These are phyloP conservation scores for Cercospora sp. DNA, from an alignment of 2,329 filamentous ascomycete species.

Conservation along the genomic window DNA sequence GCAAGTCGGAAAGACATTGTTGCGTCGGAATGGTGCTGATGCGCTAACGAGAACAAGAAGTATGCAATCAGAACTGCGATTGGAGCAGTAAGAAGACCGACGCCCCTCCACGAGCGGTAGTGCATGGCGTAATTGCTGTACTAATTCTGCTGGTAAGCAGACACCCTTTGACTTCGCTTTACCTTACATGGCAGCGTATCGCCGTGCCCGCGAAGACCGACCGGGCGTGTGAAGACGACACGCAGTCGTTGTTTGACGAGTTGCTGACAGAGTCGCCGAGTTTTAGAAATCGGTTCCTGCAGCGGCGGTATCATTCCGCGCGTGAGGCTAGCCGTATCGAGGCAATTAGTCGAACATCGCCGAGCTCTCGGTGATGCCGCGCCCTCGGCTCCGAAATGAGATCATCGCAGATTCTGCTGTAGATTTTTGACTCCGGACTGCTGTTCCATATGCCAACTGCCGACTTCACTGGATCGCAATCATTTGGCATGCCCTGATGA, in stretches of 20 bases:
- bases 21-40: neutral
- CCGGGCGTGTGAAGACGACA: neutral
- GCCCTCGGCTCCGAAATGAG: neutral
- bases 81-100: neutral
- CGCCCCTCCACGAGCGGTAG: neutral
- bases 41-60: neutral
- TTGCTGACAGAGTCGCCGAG: slow-evolving; percentile 5
- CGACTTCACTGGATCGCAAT: neutral
- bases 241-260: neutral
- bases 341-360: neutral
- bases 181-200: neutral
- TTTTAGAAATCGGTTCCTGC: neutral
- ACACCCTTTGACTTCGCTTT: neutral
- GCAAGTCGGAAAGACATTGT: neutral
- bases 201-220: neutral
- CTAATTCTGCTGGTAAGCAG: neutral
- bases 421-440: neutral
- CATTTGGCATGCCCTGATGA: too few relatives aligned
- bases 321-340: neutral
- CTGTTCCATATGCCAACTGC: neutral
- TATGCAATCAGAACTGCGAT: neutral
- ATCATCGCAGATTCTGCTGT: neutral
- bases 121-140: neutral
- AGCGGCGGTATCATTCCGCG: neutral
- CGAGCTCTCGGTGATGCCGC: neutral